These are phyloP conservation scores for Serendipita sp. DNA, from an alignment of 768 basidiomycete species.

Conservation along the genomic window DNA sequence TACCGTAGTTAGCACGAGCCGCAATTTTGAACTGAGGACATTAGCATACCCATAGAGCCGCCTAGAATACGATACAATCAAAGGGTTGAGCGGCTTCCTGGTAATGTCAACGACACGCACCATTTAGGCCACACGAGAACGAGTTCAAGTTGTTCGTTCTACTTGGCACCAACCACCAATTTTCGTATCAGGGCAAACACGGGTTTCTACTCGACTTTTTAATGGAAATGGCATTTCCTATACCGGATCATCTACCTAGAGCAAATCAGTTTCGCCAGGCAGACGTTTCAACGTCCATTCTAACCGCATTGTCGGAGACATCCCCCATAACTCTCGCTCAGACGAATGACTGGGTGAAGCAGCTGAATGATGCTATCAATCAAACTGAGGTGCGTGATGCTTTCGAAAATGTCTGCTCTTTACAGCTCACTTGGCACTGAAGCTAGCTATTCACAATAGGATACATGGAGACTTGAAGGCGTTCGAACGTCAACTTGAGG, in stretches of 20 bases:
- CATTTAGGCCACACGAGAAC: no score
- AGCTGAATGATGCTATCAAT: constrained; percentile 56
- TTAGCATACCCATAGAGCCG: constrained; percentile 1
- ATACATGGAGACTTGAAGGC: constrained; percentile 46
- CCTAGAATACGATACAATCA: background rate
- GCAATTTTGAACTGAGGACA: background rate
- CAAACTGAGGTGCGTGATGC: constrained; percentile 48
- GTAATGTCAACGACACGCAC: background rate
- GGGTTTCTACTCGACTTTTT: background rate
- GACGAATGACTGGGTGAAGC: constrained; percentile 52
- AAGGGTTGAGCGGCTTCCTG: background rate
- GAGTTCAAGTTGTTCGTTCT: background rate
- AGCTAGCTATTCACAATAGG: constrained; percentile 59
- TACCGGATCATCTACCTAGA: constrained; percentile 60
- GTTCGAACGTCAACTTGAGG: constrained; percentile 48
- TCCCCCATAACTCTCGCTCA: constrained; percentile 38
- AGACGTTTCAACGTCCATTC: constrained; percentile 59
- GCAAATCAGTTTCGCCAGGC: constrained; percentile 25
- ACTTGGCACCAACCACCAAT: background rate
- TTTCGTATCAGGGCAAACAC: background rate
- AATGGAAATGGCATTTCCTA: constrained; percentile 49
- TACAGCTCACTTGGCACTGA: constrained; percentile 11
- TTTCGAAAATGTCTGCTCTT: background rate
- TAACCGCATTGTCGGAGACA: constrained; percentile 52
- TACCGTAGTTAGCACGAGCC: constrained; percentile 18